Evolutionary conservation across 495 filamentous ascomycete genomes (phyloP).

Genomic region (Penicillium argentinense): DNA sequence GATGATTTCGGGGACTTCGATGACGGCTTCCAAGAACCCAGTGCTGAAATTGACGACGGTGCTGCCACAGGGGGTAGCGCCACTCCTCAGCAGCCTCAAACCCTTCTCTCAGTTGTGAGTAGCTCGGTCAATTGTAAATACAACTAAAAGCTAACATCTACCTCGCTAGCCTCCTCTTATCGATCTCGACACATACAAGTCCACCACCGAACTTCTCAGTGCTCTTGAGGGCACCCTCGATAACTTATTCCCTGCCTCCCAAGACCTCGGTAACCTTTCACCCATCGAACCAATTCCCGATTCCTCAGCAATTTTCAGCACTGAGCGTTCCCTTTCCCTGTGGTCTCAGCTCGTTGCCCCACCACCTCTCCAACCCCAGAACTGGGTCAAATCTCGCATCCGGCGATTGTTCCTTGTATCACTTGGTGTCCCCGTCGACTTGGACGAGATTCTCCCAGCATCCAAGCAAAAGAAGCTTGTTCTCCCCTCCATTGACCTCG

Average conservation of each 20-base stretch:
- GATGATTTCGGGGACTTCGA: constrained; percentile 91
- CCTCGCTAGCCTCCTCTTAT: constrained; percentile 63
- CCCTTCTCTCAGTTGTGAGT: constrained; percentile 53
- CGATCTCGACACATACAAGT: constrained; percentile 65
- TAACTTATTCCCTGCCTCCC: constrained; percentile 52
- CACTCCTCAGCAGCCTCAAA: constrained; percentile 38
- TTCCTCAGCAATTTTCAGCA: constrained; percentile 50
- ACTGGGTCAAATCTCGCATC: constrained; percentile 97
- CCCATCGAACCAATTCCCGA: constrained; percentile 45
- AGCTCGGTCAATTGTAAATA: constrained; percentile 1
- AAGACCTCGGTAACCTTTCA: constrained; percentile 41
- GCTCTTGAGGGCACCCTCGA: constrained; percentile 53
- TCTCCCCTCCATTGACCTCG: constrained; percentile 76
- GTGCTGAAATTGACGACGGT: constrained; percentile 44
- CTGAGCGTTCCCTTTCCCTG: constrained; percentile 74
- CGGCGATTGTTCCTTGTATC: constrained; percentile 95
- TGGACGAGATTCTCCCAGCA: constrained; percentile 94
- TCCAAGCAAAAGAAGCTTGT: constrained; percentile 98
- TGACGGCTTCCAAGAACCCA: constrained; percentile 73
- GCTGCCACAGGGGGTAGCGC: constrained; percentile 18
- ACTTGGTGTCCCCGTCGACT: constrained; percentile 90
- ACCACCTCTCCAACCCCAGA: constrained; percentile 90
- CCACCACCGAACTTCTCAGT: constrained; percentile 46
- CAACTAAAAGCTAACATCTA: neutral
- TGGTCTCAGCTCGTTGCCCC: constrained; percentile 97